Conservation (phyloP, 2,329 filamentous ascomycete species). For the Diaporthe sp. region DNA sequence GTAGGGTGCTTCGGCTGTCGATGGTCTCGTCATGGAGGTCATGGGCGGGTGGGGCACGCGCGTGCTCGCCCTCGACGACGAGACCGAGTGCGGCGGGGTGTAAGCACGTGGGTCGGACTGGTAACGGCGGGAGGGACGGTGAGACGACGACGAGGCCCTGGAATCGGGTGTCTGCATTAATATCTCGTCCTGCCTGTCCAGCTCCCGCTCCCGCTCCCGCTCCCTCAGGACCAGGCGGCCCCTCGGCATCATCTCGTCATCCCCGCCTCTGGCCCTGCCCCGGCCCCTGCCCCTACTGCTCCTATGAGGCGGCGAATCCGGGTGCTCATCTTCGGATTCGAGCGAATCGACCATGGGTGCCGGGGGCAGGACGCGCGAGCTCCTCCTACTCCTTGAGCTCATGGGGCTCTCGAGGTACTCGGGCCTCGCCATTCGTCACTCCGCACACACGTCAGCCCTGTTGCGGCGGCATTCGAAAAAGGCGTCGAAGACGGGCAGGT, state of each 20-base stretch:
- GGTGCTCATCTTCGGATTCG: slow-evolving; percentile 38
- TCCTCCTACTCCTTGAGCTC: slow-evolving; percentile 41
- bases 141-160: slow-evolving; percentile 33
- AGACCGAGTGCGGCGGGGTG: slow-evolving; percentile 38
- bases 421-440: slow-evolving; percentile 46
- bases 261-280: slow-evolving; percentile 31
- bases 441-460: slow-evolving; percentile 40
- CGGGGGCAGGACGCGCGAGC: slow-evolving; percentile 39
- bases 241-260: not conserved
- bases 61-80: slow-evolving; percentile 41
- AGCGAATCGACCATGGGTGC: slow-evolving; percentile 44
- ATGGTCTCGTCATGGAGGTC: slow-evolving; percentile 41
- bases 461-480: slow-evolving; percentile 36
- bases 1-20: slow-evolving; percentile 36
- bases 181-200: slow-evolving; percentile 26
- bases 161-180: slow-evolving; percentile 34
- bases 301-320: slow-evolving; percentile 44
- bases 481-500: not conserved
- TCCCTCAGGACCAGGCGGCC: slow-evolving; percentile 7
- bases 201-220: slow-evolving; percentile 22
- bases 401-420: slow-evolving; percentile 41
- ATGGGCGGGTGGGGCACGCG: slow-evolving; percentile 44
- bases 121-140: slow-evolving; percentile 28
- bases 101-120: slow-evolving; percentile 25
- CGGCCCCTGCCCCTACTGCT: slow-evolving; percentile 42